Percentiles rank a stretch among this genome's conserved stretches.
Evolutionary conservation across 139 green algal species (phyloP).

Genomic region (Monoraphidium neglectum): DNA sequence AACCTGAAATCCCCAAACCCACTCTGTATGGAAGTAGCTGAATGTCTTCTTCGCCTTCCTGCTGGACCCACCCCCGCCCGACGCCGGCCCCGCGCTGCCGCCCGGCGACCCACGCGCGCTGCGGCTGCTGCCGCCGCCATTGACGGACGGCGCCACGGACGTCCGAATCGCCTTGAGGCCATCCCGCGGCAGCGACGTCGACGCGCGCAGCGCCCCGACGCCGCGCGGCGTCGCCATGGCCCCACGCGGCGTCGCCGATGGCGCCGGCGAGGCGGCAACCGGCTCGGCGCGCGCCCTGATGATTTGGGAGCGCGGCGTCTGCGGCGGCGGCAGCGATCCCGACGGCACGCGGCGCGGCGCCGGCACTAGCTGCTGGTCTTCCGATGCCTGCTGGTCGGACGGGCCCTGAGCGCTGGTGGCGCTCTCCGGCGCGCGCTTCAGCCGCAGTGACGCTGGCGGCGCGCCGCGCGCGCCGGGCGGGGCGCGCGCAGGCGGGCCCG

Average conservation of each 20-base stretch:
- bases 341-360: not conserved
- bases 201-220: not conserved
- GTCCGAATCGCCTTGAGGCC: not conserved
- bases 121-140: conserved; percentile 14
- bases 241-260: not conserved
- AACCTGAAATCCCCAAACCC: too few relatives aligned
- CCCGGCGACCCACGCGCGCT: not conserved
- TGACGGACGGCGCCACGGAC: not conserved
- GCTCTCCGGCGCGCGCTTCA: not conserved
- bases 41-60: conserved; percentile 28
- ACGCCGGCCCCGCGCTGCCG: too few relatives aligned
- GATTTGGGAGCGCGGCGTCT: not conserved
- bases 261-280: not conserved
- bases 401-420: not conserved
- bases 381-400: too few relatives aligned
- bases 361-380: too few relatives aligned
- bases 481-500: not conserved
- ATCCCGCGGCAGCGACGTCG: not conserved
- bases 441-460: not conserved
- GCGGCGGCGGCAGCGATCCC: not conserved
- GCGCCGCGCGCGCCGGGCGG: not conserved
- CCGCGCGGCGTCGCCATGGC: too few relatives aligned
- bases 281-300: not conserved
- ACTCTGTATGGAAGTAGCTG: conserved; percentile 34
- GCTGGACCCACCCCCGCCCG: not conserved